These are phyloP conservation scores for Penicillium angulare DNA, from an alignment of 495 filamentous ascomycete species.

Conservation along the genomic window DNA sequence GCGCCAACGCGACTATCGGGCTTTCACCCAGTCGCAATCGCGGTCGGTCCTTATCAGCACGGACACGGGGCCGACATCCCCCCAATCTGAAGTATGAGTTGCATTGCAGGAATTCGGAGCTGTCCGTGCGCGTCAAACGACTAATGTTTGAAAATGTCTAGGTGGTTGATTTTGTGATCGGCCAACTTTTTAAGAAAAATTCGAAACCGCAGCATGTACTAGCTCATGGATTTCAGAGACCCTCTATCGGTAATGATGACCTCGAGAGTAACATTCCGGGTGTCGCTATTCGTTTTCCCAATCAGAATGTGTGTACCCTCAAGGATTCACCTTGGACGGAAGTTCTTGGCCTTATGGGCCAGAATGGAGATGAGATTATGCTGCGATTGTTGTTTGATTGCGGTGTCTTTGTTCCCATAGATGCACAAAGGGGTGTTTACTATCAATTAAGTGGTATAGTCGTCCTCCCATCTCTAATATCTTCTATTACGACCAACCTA, in stretches of 20 bases:
- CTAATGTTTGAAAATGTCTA: constrained; percentile 38
- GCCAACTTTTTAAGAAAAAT: constrained; percentile 64
- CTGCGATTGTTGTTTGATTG: constrained; percentile 74
- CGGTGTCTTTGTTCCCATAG: constrained; percentile 69
- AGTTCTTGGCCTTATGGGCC: constrained; percentile 67
- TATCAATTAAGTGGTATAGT: constrained; percentile 75
- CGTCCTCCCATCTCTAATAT: neutral
- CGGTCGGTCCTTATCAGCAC: constrained; percentile 33
- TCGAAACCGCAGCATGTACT: constrained; percentile 70
- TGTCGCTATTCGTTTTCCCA: constrained; percentile 56
- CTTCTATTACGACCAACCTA: neutral
- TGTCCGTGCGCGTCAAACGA: neutral
- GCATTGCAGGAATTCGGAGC: neutral
- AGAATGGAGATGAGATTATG: constrained; percentile 79
- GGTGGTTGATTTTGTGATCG: constrained; percentile 84
- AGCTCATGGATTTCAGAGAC: constrained; percentile 69
- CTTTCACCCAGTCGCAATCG: constrained; percentile 62
- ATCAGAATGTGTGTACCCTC: constrained; percentile 65
- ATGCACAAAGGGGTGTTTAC: constrained; percentile 58
- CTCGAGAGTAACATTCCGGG: constrained; percentile 50
- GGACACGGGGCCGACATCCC: constrained; percentile 37
- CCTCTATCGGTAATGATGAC: constrained; percentile 26
- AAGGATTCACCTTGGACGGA: constrained; percentile 72
- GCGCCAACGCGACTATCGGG: constrained; percentile 55
- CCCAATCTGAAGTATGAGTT: constrained; percentile 59